Evolutionary conservation across 75 land plant genomes (phyloP).

Genomic region (Ceratopteris richardii): DNA sequence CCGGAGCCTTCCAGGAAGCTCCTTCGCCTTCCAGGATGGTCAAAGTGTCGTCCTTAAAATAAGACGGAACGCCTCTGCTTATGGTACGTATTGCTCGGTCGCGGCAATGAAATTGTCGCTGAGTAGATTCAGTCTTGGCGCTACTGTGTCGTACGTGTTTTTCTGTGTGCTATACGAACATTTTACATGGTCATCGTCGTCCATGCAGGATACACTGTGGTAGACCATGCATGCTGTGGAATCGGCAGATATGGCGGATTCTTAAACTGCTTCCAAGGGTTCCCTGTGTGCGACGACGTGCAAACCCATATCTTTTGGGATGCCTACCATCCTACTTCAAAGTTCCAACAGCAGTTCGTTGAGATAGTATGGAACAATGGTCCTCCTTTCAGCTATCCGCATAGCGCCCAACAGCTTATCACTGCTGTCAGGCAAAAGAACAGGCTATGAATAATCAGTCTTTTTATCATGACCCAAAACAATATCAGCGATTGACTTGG

Average conservation of each 20-base stretch:
- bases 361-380: constrained; percentile 14
- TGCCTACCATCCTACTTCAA: constrained; percentile 29
- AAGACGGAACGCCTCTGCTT: constrained; percentile 12
- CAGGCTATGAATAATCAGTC: too few species aligned
- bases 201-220: constrained; percentile 20
- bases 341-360: constrained; percentile 5
- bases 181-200: too few species aligned
- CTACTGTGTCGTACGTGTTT: too few species aligned
- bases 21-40: constrained; percentile 15
- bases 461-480: too few species aligned
- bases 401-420: too few species aligned
- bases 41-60: constrained; percentile 8
- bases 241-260: constrained; percentile 15
- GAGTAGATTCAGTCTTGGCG: too few species aligned
- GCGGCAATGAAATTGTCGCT: too few species aligned
- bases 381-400: constrained; percentile 13
- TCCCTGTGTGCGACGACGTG: constrained; percentile 11
- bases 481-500: too few species aligned
- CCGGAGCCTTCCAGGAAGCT: constrained; percentile 9
- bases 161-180: too few species aligned
- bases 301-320: constrained; percentile 30
- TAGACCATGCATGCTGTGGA: constrained; percentile 25
- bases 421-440: too few species aligned
- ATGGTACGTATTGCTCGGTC: constrained; percentile 21
- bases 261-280: constrained; percentile 12